Percentiles rank a stretch among this genome's conserved stretches.
phyloP scores from a whole-genome alignment of 257 asterid genomes.

The Apocynum venetum region DNA sequence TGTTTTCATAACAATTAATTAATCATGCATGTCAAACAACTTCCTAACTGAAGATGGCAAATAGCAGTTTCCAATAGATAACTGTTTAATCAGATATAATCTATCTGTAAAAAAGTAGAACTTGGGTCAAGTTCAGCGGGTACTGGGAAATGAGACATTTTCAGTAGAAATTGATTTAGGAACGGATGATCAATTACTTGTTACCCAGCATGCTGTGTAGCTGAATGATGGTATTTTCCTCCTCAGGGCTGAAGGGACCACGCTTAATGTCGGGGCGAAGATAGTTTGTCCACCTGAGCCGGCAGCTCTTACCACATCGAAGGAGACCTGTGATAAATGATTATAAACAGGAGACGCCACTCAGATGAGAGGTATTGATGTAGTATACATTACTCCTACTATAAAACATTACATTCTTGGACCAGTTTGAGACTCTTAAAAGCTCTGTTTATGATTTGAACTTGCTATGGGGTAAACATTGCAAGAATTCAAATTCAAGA shows the following conservation, averaged over 20 bases:
- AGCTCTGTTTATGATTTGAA: neutral
- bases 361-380: neutral
- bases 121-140: neutral
- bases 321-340: conserved; percentile 42
- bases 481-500: neutral
- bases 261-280: conserved; percentile 66
- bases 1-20: neutral
- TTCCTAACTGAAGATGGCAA: neutral
- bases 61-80: neutral
- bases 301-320: conserved; percentile 79
- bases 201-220: conserved; percentile 51
- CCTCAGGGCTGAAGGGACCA: conserved; percentile 53
- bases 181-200: conserved; percentile 34
- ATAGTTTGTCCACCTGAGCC: conserved; percentile 79
- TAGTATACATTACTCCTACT: neutral
- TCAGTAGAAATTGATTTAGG: neutral
- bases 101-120: neutral
- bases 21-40: neutral
- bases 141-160: neutral
- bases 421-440: neutral
- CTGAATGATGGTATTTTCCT: conserved; percentile 41
- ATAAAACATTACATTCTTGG: neutral
- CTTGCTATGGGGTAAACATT: neutral
- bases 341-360: neutral
- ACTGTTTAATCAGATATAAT: neutral